Evolutionary conservation across 2,329 filamentous ascomycete genomes (phyloP), one percentile per base, ranked within the genome.

Genomic region (Thermochaetoides dissita): DNA sequence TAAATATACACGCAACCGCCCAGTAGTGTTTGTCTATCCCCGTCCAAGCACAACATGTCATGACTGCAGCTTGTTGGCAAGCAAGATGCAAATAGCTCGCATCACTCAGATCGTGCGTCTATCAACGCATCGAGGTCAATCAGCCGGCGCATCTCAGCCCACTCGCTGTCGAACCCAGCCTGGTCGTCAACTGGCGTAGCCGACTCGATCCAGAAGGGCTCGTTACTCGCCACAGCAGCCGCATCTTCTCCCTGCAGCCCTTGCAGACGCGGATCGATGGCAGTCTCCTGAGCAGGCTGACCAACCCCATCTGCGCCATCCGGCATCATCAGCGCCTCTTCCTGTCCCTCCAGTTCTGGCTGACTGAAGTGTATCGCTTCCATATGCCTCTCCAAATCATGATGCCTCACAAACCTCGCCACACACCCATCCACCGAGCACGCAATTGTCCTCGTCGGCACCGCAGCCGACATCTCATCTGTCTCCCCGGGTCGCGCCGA

Each of bases 371-470:
- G 17, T 24, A 24, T 5, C 17, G 17, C 17, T 5, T 24, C 17
- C 3, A 71, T 41, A 50, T 76, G 72, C 3, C 58, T 49, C 36
- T 68, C 58, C 8, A 74, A 60, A 41, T 76, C 72, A 46, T 66
- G 62, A 43, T 68, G 64, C 30, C 72, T 67, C 34, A 64, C 58
- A 48, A 76, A 76, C 10, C 59, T 63, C 31, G 63, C 57, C 6
- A 49, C 43, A 45, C 72, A 76, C 10, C 64, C 62, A 2, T 50
- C 37, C 8, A 57, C 48, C 1, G 62, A 54, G 42, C 72, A 76
- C 4, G 54, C 44, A 5, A 74, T 52, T 3, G 62, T 67, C 36
- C 64, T 60, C 41, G 65, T 65, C 37, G 44, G 36, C 28, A 60
- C 60, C 17, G 58, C 60, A 33, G 59, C 62, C 7, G 60, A 50